Evolutionary conservation across 2,329 filamentous ascomycete genomes (phyloP).

Genomic region (Diaporthe sp.): DNA sequence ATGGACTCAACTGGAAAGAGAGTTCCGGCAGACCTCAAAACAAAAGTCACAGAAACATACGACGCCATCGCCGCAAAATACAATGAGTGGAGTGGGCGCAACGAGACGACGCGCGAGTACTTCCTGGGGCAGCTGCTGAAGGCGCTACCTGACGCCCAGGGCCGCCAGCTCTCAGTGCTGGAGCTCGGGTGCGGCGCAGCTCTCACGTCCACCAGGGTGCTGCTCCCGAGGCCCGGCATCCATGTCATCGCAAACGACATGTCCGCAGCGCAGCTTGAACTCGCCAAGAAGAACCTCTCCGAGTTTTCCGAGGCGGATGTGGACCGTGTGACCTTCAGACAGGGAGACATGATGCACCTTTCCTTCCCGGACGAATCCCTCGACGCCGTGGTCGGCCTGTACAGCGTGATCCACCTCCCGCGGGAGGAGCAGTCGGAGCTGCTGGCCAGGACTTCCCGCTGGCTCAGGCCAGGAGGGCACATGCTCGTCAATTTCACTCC

Average conservation of each 20-base stretch:
- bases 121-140: constrained; percentile 48
- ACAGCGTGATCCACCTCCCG: constrained; percentile 66
- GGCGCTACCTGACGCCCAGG: constrained; percentile 36
- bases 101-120: constrained; percentile 44
- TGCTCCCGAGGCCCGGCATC: constrained; percentile 40
- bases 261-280: constrained; percentile 50
- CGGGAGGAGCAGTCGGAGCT: constrained; percentile 59
- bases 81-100: constrained; percentile 51
- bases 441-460: constrained; percentile 53
- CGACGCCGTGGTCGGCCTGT: constrained; percentile 62
- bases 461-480: constrained; percentile 62
- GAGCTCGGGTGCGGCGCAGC: constrained; percentile 57
- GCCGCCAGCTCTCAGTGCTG: constrained; percentile 41
- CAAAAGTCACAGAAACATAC: constrained; percentile 51
- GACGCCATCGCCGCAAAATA: constrained; percentile 51
- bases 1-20: not conserved
- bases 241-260: constrained; percentile 53
- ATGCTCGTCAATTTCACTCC: constrained; percentile 60
- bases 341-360: constrained; percentile 37
- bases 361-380: constrained; percentile 48
- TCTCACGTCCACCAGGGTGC: constrained; percentile 46
- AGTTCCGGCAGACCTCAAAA: constrained; percentile 45
- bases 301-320: not conserved
- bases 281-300: constrained; percentile 42
- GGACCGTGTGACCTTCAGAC: not conserved